Base-by-base conservation (phyloP, 1,139 yeast species). In the Arxiozyma telluris region DNA sequence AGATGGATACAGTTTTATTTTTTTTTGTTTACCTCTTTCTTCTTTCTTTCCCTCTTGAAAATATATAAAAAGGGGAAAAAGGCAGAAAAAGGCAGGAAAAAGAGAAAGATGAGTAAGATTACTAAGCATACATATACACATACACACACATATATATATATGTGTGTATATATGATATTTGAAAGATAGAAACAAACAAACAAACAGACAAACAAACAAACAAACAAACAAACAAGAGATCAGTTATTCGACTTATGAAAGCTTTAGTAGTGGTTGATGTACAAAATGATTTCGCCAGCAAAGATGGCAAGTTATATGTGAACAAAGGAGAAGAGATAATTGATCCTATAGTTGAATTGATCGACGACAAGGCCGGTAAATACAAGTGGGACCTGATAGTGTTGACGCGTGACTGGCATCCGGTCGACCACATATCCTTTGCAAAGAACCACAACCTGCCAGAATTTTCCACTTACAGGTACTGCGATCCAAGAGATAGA, bases 331-430 rank as follows among this genome's bases (percentile, higher is more conserved):
- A 84, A n/a, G 71, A 72, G 0, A 74, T 88, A 12, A 75, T 89
- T 20, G 72, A 12, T 75, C 89, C 60, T 67, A 77, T 58, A 62
- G 72, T 21, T 68, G 84, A 52, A 56, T 78, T 44, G 68, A 74
- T 57, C 53, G 46, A 47, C n/a, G 54, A 53, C 23, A 66, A 21
- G 51, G 68, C 9, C 62, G 58, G 62, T 49, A 64, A 74, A 3
- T 46, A 45, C 22, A 27, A 30, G 4, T 90, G 95, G 94, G 71
- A 75, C 43, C 70, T 81, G 2, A 73, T 88, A 4, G 77, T 87
- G 1, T 84, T 90, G 44, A 84, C 96, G 1, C 82, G 84, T 64
- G 98, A 91, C 66, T 89, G 96, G 95, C 98, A 91, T 66, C 96
- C 96, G 0, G 49, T 61, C 17, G 74, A 80, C 62, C 97, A 91